Percentiles rank a stretch among this genome's conserved stretches.
phyloP scores from a whole-genome alignment of 176 grass and related monocot species.

The Puccinellia tenuiflora region DNA sequence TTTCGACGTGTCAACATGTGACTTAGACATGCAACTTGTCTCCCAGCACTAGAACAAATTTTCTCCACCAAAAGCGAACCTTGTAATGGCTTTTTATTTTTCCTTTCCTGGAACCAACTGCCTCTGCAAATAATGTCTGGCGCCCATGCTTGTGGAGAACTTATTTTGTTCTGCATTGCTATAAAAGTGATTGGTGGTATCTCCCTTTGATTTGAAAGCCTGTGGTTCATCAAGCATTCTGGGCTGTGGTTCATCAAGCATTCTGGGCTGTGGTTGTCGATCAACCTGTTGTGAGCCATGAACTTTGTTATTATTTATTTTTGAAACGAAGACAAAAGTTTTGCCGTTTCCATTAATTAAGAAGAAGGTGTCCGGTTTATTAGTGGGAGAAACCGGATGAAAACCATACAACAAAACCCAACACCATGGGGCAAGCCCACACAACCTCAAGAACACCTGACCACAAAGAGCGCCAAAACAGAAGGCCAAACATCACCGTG shows the following conservation, averaged over 20 bases:
- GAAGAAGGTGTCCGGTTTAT: no score
- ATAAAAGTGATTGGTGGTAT: background rate
- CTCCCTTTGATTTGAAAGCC: background rate
- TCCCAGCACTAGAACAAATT: background rate
- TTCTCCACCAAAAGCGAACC: background rate
- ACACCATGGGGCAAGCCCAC: no score
- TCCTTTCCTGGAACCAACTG: background rate
- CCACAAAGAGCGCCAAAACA: no score
- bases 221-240: background rate
- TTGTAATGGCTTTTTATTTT: background rate
- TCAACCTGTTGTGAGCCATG: no score
- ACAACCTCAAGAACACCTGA: no score
- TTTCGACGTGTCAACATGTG: background rate
- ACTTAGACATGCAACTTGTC: background rate
- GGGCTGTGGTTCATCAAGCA: background rate
- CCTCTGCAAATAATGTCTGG: background rate
- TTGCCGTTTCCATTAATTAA: no score
- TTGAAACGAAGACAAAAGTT: no score
- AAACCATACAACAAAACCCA: no score
- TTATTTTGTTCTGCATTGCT: background rate
- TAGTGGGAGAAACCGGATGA: no score
- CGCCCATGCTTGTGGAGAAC: background rate
- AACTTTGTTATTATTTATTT: no score
- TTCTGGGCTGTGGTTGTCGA: background rate
- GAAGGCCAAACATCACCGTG: no score